Evolutionary conservation across 768 basidiomycete genomes (phyloP).

Genomic region (Phaffia tasmanica): DNA sequence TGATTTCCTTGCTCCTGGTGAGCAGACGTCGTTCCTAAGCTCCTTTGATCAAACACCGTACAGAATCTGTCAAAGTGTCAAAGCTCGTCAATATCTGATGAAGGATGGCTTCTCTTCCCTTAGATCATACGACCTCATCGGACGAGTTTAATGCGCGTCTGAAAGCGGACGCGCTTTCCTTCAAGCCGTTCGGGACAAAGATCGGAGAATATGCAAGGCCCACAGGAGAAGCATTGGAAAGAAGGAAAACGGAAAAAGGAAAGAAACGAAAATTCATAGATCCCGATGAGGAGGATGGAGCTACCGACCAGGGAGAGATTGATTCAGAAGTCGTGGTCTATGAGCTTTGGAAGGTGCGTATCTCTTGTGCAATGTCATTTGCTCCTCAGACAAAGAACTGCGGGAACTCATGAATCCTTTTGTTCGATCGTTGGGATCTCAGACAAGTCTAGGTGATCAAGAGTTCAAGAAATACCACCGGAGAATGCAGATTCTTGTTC

Average conservation of each 20-base stretch:
- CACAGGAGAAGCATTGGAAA: conserved; percentile 31
- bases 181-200: conserved; percentile 63
- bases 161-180: conserved; percentile 62
- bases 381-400: background rate
- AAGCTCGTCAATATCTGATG: background rate
- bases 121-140: conserved; percentile 62
- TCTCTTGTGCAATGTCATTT: background rate
- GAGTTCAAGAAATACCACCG: conserved; percentile 87
- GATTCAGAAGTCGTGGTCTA: conserved; percentile 15
- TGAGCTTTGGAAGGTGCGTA: conserved; percentile 68
- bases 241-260: conserved; percentile 36
- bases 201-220: conserved; percentile 67
- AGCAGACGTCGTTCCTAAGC: conserved; percentile 22
- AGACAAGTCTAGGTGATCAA: conserved; percentile 74
- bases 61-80: background rate
- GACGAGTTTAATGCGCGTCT: conserved; percentile 57
- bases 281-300: conserved; percentile 14
- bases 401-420: background rate
- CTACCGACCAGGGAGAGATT: background rate
- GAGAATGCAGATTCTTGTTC: conserved; percentile 84
- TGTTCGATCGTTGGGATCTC: background rate
- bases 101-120: background rate
- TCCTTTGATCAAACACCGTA: background rate
- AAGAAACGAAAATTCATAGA: conserved; percentile 11
- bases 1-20: conserved; percentile 66